phyloP scores from a whole-genome alignment of 306 rosid species.

The Citrullus colocynthis region DNA sequence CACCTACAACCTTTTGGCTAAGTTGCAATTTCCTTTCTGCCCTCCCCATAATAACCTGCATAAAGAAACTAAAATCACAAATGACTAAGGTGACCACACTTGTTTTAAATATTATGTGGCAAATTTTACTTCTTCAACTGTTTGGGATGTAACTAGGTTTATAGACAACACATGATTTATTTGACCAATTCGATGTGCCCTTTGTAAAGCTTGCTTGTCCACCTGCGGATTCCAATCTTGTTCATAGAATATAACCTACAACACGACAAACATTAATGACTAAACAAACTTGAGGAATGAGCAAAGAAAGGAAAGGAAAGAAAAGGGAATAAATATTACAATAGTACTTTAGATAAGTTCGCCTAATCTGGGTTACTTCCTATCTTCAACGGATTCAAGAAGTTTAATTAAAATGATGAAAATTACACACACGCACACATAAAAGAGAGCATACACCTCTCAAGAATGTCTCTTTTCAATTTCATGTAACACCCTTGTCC shows the following conservation, averaged over 20 bases:
- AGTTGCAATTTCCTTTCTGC: conserved; percentile 81
- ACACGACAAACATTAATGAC: not conserved
- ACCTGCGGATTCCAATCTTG: conserved; percentile 99
- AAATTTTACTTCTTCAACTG: conserved; percentile 75
- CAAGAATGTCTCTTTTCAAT: not conserved
- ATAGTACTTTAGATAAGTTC: too few species aligned
- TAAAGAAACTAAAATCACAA: conserved; percentile 16
- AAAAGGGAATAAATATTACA: too few species aligned
- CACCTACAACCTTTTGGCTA: conserved; percentile 68
- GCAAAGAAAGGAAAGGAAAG: not conserved
- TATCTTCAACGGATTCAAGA: too few species aligned
- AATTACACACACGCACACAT: too few species aligned
- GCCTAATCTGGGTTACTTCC: not conserved
- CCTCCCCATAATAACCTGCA: conserved; percentile 81
- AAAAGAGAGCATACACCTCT: not conserved
- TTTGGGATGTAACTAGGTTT: conserved; percentile 53
- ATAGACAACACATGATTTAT: conserved; percentile 61
- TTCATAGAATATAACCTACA: conserved; percentile 85
- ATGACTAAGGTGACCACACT: not conserved
- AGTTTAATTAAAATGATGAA: not conserved
- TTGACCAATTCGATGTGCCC: conserved; percentile 95
- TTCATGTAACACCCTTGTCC: not conserved
- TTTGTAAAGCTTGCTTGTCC: conserved; percentile 88
- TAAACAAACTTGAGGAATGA: not conserved
- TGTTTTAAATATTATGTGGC: conserved; percentile 1